phyloP scores from a whole-genome alignment of 169 alveolate genomes.

The Eimeria sp. region DNA sequence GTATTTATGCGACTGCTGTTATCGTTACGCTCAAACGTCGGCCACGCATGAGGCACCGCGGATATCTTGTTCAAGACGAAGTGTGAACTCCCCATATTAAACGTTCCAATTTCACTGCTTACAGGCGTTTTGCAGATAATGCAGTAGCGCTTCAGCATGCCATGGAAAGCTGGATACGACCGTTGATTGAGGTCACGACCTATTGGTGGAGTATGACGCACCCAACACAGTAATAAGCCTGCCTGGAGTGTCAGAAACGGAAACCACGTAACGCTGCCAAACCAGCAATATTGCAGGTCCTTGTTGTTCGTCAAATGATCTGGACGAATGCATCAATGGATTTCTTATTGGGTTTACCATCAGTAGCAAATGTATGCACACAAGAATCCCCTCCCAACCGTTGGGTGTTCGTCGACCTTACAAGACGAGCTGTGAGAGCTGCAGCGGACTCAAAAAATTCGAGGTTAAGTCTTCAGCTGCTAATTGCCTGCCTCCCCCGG shows the following conservation, averaged over 20 bases:
- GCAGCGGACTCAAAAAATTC: too few species aligned
- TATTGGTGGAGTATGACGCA: not conserved
- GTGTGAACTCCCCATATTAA: not conserved
- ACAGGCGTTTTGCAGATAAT: not conserved
- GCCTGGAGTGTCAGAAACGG: not conserved
- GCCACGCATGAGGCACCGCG: not conserved
- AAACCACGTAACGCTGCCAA: not conserved
- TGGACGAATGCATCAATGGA: not conserved
- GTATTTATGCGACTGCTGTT: not conserved
- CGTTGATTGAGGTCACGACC: not conserved
- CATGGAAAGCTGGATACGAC: not conserved
- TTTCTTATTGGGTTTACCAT: not conserved
- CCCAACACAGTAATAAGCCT: not conserved
- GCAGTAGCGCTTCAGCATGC: not conserved
- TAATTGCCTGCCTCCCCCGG: too few species aligned
- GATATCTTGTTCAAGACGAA: not conserved
- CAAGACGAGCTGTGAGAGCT: too few species aligned
- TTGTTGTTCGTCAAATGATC: not conserved
- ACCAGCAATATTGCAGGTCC: not conserved
- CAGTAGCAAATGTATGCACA: not conserved
- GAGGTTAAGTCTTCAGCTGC: too few species aligned
- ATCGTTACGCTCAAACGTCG: not conserved
- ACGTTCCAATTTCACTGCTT: not conserved
- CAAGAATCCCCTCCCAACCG: too few species aligned
- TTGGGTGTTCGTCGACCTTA: too few species aligned